These are phyloP conservation scores for Pichia phayaonensis DNA, from an alignment of 805 yeast species.

Conservation along the genomic window DNA sequence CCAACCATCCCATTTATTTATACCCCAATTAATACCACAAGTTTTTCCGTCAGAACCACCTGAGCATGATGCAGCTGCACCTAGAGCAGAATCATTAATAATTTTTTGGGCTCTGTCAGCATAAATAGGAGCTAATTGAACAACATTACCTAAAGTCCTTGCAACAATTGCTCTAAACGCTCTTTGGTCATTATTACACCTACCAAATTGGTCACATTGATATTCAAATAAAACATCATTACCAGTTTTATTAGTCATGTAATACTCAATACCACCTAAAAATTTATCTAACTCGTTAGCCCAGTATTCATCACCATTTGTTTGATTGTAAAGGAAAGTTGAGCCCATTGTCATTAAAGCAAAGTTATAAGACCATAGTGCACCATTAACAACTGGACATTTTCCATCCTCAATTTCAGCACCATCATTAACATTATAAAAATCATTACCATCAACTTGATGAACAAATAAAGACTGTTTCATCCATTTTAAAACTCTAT, in stretches of 20 bases:
- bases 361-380: conserved; percentile 63
- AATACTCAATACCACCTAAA: conserved; percentile 36
- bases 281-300: conserved; percentile 31
- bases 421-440: conserved; percentile 60
- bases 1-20: conserved; percentile 50
- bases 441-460: conserved; percentile 23
- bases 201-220: conserved; percentile 42
- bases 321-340: conserved; percentile 57
- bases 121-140: conserved; percentile 41
- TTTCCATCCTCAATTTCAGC: conserved; percentile 42
- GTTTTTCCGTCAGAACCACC: conserved; percentile 74
- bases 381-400: conserved; percentile 38
- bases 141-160: conserved; percentile 11
- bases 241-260: conserved; percentile 20
- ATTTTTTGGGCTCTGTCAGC: conserved; percentile 30
- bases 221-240: conserved; percentile 46
- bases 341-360: conserved; percentile 62
- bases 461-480: conserved; percentile 40
- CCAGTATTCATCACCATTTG: conserved; percentile 40
- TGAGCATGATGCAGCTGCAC: conserved; percentile 64
- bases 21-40: conserved; percentile 65
- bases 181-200: conserved; percentile 68
- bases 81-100: conserved; percentile 41
- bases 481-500: conserved; percentile 77
- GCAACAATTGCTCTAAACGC: conserved; percentile 47